phyloP scores from a whole-genome alignment of 768 basidiomycete genomes.

The Clitopilus passeckerianus region DNA sequence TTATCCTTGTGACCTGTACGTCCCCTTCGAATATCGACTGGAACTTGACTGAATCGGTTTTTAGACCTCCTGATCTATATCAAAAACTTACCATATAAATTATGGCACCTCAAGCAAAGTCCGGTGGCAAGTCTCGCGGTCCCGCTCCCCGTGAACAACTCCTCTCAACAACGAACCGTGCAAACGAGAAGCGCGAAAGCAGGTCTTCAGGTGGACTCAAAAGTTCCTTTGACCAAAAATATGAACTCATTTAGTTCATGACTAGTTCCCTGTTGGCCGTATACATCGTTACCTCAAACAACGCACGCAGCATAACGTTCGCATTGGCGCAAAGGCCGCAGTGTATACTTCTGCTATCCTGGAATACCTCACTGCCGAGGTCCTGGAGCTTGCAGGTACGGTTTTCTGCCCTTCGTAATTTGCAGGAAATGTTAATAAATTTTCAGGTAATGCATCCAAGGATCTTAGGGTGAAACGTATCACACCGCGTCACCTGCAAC shows the following conservation, averaged over 20 bases:
- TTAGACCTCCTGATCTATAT: background rate
- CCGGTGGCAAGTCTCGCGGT: slow-evolving; percentile 61
- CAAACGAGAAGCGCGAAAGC: slow-evolving; percentile 80
- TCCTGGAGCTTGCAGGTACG: slow-evolving; percentile 88
- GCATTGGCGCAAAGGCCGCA: slow-evolving; percentile 96
- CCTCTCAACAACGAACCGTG: slow-evolving; percentile 34
- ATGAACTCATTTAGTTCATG: background rate
- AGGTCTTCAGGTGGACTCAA: slow-evolving; percentile 66
- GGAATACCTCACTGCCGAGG: slow-evolving; percentile 95
- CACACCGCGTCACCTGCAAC: slow-evolving; percentile 91
- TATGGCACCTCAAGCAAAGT: slow-evolving; percentile 47
- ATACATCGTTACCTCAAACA: slow-evolving; percentile 94
- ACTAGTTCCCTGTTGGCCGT: slow-evolving; percentile 93
- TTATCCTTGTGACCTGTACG: too few relatives aligned
- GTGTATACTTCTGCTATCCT: slow-evolving; percentile 96
- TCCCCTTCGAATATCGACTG: too few relatives aligned
- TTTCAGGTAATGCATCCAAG: slow-evolving; percentile 89
- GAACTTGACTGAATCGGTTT: background rate
- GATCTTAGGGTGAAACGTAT: slow-evolving; percentile 97
- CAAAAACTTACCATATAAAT: background rate
- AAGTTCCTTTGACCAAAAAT: background rate
- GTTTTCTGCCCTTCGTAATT: background rate
- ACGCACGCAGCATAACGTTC: slow-evolving; percentile 88
- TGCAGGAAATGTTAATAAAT: background rate
- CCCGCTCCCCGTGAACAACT: slow-evolving; percentile 26